Conservation (phyloP, 2,329 filamentous ascomycete species). For the Teratosphaeria pseudoeucalypti region DNA sequence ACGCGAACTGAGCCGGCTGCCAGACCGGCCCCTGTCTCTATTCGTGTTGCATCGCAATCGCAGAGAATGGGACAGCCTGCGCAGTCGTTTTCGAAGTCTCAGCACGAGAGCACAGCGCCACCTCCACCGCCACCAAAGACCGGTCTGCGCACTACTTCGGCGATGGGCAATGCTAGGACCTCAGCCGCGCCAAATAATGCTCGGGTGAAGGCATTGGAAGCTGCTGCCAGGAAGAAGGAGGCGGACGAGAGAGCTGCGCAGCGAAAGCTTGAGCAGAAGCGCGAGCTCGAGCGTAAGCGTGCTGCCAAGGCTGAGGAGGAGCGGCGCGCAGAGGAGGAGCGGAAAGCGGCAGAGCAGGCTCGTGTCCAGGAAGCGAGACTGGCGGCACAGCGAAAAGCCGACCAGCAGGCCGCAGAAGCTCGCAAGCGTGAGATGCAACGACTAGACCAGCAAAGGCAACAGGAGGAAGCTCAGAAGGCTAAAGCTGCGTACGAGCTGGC, state of each 20-base stretch:
- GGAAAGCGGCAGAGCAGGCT: conserved; percentile 29
- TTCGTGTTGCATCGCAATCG: conserved; percentile 48
- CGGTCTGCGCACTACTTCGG: conserved; percentile 57
- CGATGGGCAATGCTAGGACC: conserved; percentile 38
- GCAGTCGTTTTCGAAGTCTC: conserved; percentile 16
- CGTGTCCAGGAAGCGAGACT: conserved; percentile 26
- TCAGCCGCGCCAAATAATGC: conserved; percentile 41
- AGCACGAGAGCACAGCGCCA: conserved; percentile 21
- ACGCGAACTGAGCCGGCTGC: conserved; percentile 38
- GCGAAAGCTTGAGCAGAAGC: conserved; percentile 70
- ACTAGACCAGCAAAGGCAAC: conserved; percentile 17
- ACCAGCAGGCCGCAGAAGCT: conserved; percentile 39
- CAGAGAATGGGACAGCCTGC: conserved; percentile 24
- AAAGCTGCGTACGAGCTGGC: conserved; percentile 25
- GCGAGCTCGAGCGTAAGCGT: conserved; percentile 68
- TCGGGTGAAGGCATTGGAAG: conserved; percentile 48
- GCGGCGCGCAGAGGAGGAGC: conserved; percentile 27
- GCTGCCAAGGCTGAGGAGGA: conserved; percentile 54
- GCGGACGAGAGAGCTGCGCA: conserved; percentile 72
- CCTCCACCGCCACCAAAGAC: conserved; percentile 40
- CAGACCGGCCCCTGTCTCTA: conserved; percentile 61
- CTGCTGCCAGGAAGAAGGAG: conserved; percentile 73
- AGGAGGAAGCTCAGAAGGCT: conserved; percentile 19
- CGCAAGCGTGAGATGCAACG: conserved; percentile 29
- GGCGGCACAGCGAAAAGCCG: conserved; percentile 28